Conservation (phyloP, 768 basidiomycete genomes). For the Crepidotus variabilis region DNA sequence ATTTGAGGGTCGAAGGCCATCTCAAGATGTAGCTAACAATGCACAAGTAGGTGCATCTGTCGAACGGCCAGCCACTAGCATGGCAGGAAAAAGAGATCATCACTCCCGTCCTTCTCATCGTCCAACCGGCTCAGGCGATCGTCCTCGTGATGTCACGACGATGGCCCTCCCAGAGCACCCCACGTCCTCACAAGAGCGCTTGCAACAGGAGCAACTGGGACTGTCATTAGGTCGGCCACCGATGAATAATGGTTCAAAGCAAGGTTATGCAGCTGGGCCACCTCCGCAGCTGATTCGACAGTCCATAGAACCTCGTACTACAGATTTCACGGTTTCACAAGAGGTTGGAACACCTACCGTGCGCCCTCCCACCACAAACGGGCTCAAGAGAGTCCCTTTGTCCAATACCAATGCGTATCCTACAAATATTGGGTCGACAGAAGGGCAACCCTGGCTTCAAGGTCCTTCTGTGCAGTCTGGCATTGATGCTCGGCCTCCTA, state of each 20-base stretch:
- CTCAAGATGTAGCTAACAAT: neutral
- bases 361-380: too few relatives aligned
- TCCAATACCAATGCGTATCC: neutral
- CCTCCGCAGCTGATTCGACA: neutral
- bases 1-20: neutral
- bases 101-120: neutral
- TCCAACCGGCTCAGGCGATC: neutral
- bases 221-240: slow-evolving; percentile 1
- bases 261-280: neutral
- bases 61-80: neutral
- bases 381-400: neutral
- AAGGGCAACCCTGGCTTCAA: slow-evolving; percentile 1
- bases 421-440: neutral
- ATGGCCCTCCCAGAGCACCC: neutral
- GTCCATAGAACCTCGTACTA: neutral
- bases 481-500: slow-evolving; percentile 2
- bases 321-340: too few relatives aligned
- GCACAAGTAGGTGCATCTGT: neutral
- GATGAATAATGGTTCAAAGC: slow-evolving; percentile 4
- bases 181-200: neutral
- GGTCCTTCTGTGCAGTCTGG: too few relatives aligned
- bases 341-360: too few relatives aligned
- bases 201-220: slow-evolving; percentile 1
- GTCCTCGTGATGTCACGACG: neutral
- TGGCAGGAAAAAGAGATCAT: neutral